Conservation (phyloP, 2,329 filamentous ascomycete species). For the Ceratocystis smalleyi region DNA sequence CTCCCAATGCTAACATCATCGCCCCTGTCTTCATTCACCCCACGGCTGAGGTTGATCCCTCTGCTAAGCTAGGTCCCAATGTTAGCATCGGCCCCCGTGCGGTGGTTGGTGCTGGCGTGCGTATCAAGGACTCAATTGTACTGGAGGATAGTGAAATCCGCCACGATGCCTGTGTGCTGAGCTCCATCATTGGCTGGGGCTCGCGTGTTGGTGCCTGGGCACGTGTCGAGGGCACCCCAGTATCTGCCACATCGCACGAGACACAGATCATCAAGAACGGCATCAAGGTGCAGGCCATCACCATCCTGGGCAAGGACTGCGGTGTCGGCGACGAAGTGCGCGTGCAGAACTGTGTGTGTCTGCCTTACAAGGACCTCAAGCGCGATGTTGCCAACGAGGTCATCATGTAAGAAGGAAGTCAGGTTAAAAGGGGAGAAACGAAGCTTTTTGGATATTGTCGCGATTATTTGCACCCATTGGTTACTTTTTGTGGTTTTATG, state of each 20-base stretch:
- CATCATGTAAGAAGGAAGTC: constrained; percentile 58
- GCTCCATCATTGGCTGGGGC: constrained; percentile 94
- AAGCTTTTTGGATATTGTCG: not conserved
- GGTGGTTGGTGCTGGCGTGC: constrained; percentile 67
- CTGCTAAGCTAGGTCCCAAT: constrained; percentile 91
- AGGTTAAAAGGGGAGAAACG: not conserved
- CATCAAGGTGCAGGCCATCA: constrained; percentile 96
- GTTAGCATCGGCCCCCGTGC: constrained; percentile 90
- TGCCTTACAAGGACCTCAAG: constrained; percentile 97
- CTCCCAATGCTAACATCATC: constrained; percentile 73
- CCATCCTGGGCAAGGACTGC: constrained; percentile 93
- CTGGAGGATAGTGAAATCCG: constrained; percentile 90
- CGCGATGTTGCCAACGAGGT: constrained; percentile 78
- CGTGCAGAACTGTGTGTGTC: constrained; percentile 93
- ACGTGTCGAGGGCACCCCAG: constrained; percentile 87
- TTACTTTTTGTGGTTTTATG: not conserved
- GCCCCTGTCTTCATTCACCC: constrained; percentile 93
- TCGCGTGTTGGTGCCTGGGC: constrained; percentile 96
- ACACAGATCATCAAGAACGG: constrained; percentile 96
- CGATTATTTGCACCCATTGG: not conserved
- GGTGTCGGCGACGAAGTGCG: constrained; percentile 83
- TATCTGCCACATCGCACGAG: constrained; percentile 69
- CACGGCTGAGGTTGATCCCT: constrained; percentile 75
- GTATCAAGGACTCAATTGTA: constrained; percentile 91
- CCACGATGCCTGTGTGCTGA: constrained; percentile 88